A percentile compares a stretch with the other conserved stretches of the same genome.
These are phyloP conservation scores for Passiflora organensis DNA, from an alignment of 345 rosid species.

Conservation along the genomic window DNA sequence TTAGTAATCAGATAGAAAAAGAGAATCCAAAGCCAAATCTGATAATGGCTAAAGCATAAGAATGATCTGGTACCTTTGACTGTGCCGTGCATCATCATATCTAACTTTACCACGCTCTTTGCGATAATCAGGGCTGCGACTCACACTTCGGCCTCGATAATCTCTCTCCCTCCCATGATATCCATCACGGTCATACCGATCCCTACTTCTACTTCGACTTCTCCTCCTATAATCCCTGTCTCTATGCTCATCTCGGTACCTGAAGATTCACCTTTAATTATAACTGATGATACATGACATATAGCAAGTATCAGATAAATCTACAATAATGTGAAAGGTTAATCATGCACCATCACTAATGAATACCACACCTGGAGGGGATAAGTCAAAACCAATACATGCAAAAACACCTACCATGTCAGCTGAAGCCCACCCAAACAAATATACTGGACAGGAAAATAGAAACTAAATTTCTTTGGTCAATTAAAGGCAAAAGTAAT, in stretches of 20 bases:
- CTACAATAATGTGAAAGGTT: too few species aligned
- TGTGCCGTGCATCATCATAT: conserved; percentile 41
- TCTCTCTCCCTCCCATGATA: conserved; percentile 48
- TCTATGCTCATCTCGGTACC: conserved; percentile 33
- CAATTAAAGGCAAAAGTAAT: too few species aligned
- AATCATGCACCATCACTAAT: too few species aligned
- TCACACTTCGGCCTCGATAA: conserved; percentile 47
- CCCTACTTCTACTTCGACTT: conserved; percentile 52
- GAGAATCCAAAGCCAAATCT: too few species aligned
- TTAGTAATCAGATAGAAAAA: background rate
- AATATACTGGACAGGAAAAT: too few species aligned
- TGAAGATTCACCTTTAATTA: background rate
- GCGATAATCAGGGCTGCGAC: conserved; percentile 45
- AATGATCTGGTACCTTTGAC: conserved; percentile 27
- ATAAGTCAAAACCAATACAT: too few species aligned
- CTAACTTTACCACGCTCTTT: conserved; percentile 43
- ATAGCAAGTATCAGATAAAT: background rate
- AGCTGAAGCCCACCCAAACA: too few species aligned
- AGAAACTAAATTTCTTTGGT: too few species aligned
- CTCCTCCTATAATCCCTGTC: conserved; percentile 46
- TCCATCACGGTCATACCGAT: conserved; percentile 44
- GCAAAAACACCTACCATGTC: too few species aligned
- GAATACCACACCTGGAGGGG: too few species aligned
- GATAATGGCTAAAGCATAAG: too few species aligned
- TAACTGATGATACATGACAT: background rate